Percentiles rank a stretch among this genome's conserved stretches.
These are phyloP conservation scores for Agastache rugosa DNA, from an alignment of 257 asterid species.

Conservation along the genomic window DNA sequence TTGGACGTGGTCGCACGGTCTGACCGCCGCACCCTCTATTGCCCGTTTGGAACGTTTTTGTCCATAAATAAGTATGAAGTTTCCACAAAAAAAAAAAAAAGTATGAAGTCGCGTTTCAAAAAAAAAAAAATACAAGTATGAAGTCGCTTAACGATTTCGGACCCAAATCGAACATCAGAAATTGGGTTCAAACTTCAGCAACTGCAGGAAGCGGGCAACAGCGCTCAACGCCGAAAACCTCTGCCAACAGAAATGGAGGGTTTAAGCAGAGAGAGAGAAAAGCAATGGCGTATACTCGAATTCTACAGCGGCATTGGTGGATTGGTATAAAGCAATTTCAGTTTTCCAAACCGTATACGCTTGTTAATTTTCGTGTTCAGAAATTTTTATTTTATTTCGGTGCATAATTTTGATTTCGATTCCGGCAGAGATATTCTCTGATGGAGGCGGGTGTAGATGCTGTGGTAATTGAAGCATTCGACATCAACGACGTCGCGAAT, in stretches of 20 bases:
- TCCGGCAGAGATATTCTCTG: slow-evolving; percentile 71
- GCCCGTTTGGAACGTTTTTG: too few relatives aligned
- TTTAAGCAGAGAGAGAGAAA: slow-evolving; percentile 45
- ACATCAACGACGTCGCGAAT: slow-evolving; percentile 87
- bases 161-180: not conserved
- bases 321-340: slow-evolving; percentile 49
- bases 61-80: too few relatives aligned
- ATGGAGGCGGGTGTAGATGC: slow-evolving; percentile 75
- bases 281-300: slow-evolving; percentile 87
- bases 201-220: too few relatives aligned
- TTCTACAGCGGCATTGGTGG: slow-evolving; percentile 99
- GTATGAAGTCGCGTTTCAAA: too few relatives aligned
- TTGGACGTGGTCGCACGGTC: too few relatives aligned
- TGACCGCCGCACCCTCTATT: too few relatives aligned
- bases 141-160: too few relatives aligned
- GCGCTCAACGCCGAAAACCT: slow-evolving; percentile 28
- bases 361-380: not conserved
- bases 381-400: not conserved
- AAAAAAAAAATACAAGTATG: too few relatives aligned
- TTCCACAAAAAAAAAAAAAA: too few relatives aligned
- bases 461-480: slow-evolving; percentile 84
- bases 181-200: not conserved
- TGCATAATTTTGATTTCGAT: not conserved
- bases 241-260: slow-evolving; percentile 49
- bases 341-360: not conserved